Evolutionary conservation across 495 filamentous ascomycete species (phyloP), one percentile per base, ranked within the genome.

Genomic region (Aspergillus steynii): DNA sequence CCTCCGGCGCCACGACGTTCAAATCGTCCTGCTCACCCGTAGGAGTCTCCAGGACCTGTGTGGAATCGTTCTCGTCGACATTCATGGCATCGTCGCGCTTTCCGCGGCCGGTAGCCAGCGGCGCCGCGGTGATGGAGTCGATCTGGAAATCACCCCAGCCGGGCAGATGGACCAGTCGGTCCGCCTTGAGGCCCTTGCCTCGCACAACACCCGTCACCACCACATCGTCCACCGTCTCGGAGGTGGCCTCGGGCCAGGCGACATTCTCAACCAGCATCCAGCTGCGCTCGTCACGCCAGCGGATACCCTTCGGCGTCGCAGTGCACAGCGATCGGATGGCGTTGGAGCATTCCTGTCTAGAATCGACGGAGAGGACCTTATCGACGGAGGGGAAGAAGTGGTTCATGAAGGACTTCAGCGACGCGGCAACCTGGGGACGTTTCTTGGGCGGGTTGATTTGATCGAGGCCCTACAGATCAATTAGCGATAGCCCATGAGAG

Each of bases 121-220:
- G 85, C 26, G 90, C 89, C 15, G 87, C 86, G 37, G 83, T 87
- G 65, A 97, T 93, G 65, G 90, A 93, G 49, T 90, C 90, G 57
- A 99, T 88, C 78, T 97, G 94, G 71, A 94, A 98, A 64, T 93
- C 90, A 27, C 95, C 96, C 89, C 92, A 96, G 58, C 96, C 93
- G 25, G 91, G 93, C 32, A 99, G 82, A 61, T 98, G 93, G 2
- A 96, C 86, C 31, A 98, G 80, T 55, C 96, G 83, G 72, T 99
- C 91, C 4, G 92, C 87, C 65, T 96, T 97, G 57, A 99, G 70
- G 20, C 90, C 88, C 71, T 86, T 90, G 25, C 95, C 95, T 65
- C 95, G 85, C 37, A 97, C 85, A 5, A 95, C 84, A 62, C 96
- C 95, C 2, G 91, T 94, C n/a, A 99, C 58, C 25, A 92, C 75